Conservation (phyloP, 2,329 filamentous ascomycete genomes). For the Sphaerulina populicola region DNA sequence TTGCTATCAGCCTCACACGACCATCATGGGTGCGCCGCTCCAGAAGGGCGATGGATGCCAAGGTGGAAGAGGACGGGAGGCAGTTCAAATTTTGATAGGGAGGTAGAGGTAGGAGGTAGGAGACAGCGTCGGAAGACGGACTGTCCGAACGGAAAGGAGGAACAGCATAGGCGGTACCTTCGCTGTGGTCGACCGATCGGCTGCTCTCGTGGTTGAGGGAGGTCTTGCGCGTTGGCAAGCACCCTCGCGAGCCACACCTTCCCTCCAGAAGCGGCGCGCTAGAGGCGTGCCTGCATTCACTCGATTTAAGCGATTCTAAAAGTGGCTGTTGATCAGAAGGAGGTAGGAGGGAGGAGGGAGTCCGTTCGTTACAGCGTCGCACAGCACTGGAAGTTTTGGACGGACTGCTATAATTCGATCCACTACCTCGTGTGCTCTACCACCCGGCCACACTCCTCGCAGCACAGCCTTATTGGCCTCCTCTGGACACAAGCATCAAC, state of each 20-base stretch:
- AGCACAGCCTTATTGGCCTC: background rate
- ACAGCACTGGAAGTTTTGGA: background rate
- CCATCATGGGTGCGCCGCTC: background rate
- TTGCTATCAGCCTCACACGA: background rate
- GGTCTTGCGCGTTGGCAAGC: background rate
- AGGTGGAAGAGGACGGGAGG: background rate
- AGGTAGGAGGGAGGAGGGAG: too few species aligned
- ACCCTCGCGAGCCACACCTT: slow-evolving; percentile 3
- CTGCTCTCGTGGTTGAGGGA: background rate
- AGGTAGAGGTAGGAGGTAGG: too few species aligned
- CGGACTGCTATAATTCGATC: background rate
- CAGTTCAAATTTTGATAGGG: background rate
- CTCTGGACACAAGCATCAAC: background rate
- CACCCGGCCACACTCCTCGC: background rate
- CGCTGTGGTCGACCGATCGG: background rate
- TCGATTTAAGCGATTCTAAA: slow-evolving; percentile 2
- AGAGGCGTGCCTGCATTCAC: slow-evolving; percentile 7
- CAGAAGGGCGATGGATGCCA: background rate
- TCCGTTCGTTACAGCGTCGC: background rate
- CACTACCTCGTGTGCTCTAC: slow-evolving; percentile 1
- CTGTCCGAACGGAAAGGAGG: background rate
- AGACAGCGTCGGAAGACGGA: background rate
- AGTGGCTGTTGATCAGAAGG: slow-evolving; percentile 4
- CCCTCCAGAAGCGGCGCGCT: background rate
- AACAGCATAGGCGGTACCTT: background rate